Base-by-base conservation (phyloP, 176 grass and related monocot genomes). In the Oryza meridionalis region DNA sequence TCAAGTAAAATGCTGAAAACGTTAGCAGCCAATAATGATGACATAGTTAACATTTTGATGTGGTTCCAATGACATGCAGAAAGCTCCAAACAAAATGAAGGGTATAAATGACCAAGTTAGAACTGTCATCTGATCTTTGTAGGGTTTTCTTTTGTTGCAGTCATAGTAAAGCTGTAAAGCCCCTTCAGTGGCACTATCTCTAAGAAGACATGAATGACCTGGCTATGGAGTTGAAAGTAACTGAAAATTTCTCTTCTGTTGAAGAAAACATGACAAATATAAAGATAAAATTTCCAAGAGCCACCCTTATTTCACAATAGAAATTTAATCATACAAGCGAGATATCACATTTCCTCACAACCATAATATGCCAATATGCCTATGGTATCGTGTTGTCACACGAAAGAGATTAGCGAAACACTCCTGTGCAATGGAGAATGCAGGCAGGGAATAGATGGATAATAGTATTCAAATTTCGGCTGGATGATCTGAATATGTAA, bases 211-310 rank as follows among this genome's bases (percentile, higher is more conserved):
- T 63, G 13, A 70, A 78, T 64, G 21, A 64, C 32, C 55, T 59
- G 11, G 3, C 15, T 11, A 59, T 59, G 11, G 53, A 35, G 62
- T 74, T 81, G 4, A 15, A 85, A 32, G 21, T 12, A 75, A 86
- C 32, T 16, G 3, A 25, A 46, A 5, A 53, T 38, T 44, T 22
- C 22, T 37, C 3, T 40, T 26, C 6, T 17, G 16, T 62, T 62
- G n/a, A 3, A 77, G 11, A 55, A 14, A 50, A 82, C 55, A 74
- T 29, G 21, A 35, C 22, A 67, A 67, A 14, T 45, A 1, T 37
- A 81, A 84, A 84, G 21, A 76, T 51, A 1, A 51, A 51, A 63
- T 9, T 70, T 59, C 15, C 38, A 62, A 71, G 26, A 63, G 19
- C 4, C 53, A 32, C 10, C 1, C 16, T 17, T 31, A 63, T 55